These are phyloP conservation scores for Lachnellula hyalina DNA, from an alignment of 2,329 filamentous ascomycete genomes.

Conservation along the genomic window DNA sequence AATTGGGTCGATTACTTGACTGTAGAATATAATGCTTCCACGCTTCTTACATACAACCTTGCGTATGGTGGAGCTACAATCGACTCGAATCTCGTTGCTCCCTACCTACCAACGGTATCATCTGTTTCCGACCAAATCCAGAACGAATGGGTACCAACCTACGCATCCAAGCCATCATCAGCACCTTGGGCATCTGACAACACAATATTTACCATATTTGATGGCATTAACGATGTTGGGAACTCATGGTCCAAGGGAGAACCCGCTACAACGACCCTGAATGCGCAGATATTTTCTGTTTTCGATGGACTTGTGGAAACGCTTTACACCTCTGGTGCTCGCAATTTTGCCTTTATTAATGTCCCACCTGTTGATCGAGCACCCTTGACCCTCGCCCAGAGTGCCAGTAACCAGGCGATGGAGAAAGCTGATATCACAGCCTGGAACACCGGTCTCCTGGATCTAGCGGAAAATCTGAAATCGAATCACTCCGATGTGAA, in stretches of 20 bases:
- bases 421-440: slow-evolving; percentile 42
- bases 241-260: slow-evolving; percentile 39
- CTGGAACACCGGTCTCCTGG: slow-evolving; percentile 44
- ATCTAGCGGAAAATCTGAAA: slow-evolving; percentile 35
- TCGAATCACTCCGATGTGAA: slow-evolving; percentile 37
- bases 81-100: slow-evolving; percentile 34
- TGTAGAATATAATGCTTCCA: slow-evolving; percentile 38
- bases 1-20: slow-evolving; percentile 52
- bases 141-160: slow-evolving; percentile 37
- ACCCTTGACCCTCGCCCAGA: slow-evolving; percentile 42
- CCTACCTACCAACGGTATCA: slow-evolving; percentile 33
- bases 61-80: slow-evolving; percentile 42
- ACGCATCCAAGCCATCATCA: slow-evolving; percentile 28
- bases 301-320: slow-evolving; percentile 38
- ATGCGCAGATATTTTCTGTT: slow-evolving; percentile 37
- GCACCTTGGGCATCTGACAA: slow-evolving; percentile 33
- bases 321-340: slow-evolving; percentile 47
- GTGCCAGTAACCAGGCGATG: slow-evolving; percentile 28
- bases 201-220: slow-evolving; percentile 44
- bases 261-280: slow-evolving; percentile 30
- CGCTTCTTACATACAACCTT: slow-evolving; percentile 45
- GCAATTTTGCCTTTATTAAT: slow-evolving; percentile 55
- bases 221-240: slow-evolving; percentile 52
- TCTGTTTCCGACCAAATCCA: slow-evolving; percentile 36
- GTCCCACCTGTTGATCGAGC: slow-evolving; percentile 54